Evolutionary conservation across 495 filamentous ascomycete species (phyloP).

Genomic region (Letharia columbiana): DNA sequence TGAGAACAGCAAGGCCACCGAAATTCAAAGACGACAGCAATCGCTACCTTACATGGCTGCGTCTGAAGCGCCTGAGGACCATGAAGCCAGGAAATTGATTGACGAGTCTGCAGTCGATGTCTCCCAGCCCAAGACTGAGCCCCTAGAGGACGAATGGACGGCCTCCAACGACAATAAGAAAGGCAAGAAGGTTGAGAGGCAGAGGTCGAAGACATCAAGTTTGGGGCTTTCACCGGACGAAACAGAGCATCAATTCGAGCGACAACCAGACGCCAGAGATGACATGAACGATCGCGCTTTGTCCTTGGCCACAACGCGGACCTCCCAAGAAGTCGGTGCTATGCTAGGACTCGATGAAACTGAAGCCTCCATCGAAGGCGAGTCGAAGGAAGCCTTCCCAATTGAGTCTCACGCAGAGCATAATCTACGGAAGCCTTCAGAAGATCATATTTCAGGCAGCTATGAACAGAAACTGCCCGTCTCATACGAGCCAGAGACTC

Average conservation of each 20-base stretch:
- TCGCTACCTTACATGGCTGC: background rate
- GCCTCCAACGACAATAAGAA: conserved; percentile 28
- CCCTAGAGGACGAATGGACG: background rate
- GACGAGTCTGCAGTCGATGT: background rate
- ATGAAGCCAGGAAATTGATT: background rate
- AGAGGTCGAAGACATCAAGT: background rate
- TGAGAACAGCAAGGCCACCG: background rate
- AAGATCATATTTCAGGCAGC: background rate
- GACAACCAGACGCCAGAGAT: background rate
- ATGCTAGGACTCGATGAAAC: background rate
- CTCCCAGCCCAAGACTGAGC: background rate
- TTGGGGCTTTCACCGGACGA: background rate
- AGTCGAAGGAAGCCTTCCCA: conserved; percentile 16
- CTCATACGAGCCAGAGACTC: background rate
- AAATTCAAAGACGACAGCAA: background rate
- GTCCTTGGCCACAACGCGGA: conserved; percentile 5
- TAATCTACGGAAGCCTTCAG: conserved; percentile 15
- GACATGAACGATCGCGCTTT: background rate
- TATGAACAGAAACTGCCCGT: background rate
- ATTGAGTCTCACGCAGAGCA: conserved; percentile 21
- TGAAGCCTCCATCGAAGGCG: conserved; percentile 21
- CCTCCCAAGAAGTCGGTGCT: conserved; percentile 2
- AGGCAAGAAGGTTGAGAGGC: conserved; percentile 17
- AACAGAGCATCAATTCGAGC: conserved; percentile 1
- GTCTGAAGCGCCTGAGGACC: background rate